Evolutionary conservation across 345 rosid species (phyloP).

Genomic region (Syzygium aromaticum): DNA sequence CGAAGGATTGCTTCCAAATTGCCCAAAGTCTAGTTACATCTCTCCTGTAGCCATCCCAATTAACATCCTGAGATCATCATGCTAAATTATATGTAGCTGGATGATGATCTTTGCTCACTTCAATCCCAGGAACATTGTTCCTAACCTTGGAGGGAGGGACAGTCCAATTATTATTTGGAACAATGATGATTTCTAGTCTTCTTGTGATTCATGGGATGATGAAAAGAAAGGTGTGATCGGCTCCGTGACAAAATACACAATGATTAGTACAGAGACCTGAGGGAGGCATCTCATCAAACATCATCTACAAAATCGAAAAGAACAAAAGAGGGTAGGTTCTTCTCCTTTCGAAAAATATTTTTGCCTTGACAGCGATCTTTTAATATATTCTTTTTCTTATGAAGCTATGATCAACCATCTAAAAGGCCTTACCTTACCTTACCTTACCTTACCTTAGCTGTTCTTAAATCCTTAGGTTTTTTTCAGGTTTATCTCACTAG

Average conservation of each 20-base stretch:
- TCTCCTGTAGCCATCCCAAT: background rate
- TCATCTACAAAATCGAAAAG: background rate
- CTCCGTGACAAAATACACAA: background rate
- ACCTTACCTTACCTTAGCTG: too few relatives aligned
- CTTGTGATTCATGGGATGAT: background rate
- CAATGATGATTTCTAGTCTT: background rate
- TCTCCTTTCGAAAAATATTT: background rate
- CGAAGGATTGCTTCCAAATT: background rate
- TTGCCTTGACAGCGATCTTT: background rate
- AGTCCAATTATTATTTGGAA: background rate
- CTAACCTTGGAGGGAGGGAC: background rate
- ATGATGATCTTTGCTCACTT: background rate
- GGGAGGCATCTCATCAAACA: background rate
- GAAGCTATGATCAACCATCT: background rate
- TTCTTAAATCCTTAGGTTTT: too few relatives aligned
- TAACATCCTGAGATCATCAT: background rate
- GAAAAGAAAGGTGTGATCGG: background rate
- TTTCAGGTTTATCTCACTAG: too few relatives aligned
- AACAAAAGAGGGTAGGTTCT: background rate
- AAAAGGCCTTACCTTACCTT: background rate
- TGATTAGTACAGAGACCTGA: background rate
- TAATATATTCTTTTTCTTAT: background rate
- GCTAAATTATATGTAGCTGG: background rate
- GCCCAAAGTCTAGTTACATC: background rate
- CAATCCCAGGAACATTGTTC: background rate